phyloP scores from a whole-genome alignment of 148 eudicot species.

The Cornus suecica region DNA sequence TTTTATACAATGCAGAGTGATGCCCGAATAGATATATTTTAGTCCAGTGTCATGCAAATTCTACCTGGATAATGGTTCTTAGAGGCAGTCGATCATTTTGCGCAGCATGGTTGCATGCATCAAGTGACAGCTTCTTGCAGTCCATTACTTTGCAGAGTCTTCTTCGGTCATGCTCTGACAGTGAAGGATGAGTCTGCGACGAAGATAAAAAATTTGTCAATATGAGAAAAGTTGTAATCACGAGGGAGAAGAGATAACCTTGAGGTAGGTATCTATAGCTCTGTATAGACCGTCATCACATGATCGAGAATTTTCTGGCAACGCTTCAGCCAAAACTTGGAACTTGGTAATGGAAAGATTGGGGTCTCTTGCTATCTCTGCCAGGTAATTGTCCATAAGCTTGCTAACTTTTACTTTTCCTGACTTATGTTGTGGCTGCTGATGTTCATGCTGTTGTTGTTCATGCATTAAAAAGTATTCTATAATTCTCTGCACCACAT shows the following conservation, averaged over 20 bases:
- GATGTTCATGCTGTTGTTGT: slow-evolving; percentile 28
- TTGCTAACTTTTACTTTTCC: slow-evolving; percentile 40
- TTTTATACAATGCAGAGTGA: not conserved
- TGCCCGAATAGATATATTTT: not conserved
- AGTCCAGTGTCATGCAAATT: not conserved
- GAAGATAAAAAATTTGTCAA: slow-evolving; percentile 16
- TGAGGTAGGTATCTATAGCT: slow-evolving; percentile 70
- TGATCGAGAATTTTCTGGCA: slow-evolving; percentile 53
- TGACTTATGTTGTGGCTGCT: slow-evolving; percentile 27
- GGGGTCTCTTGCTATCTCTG: slow-evolving; percentile 60
- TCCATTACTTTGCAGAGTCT: slow-evolving; percentile 63
- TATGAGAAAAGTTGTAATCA: not conserved
- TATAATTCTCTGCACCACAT: slow-evolving; percentile 56
- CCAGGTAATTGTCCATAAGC: slow-evolving; percentile 63
- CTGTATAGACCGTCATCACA: slow-evolving; percentile 72
- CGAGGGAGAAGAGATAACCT: slow-evolving; percentile 28
- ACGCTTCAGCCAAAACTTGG: slow-evolving; percentile 55
- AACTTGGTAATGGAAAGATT: slow-evolving; percentile 52
- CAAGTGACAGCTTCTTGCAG: slow-evolving; percentile 63
- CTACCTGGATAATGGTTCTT: slow-evolving; percentile 63
- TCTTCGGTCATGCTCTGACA: slow-evolving; percentile 69
- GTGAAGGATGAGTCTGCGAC: slow-evolving; percentile 62
- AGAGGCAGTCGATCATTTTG: slow-evolving; percentile 78
- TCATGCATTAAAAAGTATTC: slow-evolving; percentile 64
- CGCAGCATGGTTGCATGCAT: slow-evolving; percentile 85